Evolutionary conservation across 257 asterid species (phyloP).

Genomic region (Gentiana macrophylla): DNA sequence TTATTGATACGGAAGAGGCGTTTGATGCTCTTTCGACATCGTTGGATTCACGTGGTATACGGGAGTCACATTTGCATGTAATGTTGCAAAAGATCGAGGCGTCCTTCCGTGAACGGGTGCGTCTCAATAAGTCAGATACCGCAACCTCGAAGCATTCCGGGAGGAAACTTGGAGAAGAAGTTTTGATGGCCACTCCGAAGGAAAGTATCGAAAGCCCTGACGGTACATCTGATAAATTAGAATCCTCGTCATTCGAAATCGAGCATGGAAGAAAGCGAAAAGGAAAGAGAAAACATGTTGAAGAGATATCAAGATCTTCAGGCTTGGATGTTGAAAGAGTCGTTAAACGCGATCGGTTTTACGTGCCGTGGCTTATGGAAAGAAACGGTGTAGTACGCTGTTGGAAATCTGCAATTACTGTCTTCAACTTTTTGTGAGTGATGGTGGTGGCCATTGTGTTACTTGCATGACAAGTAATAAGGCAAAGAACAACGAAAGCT

Average conservation of each 20-base stretch:
- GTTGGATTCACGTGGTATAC: constrained; percentile 80
- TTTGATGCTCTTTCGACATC: constrained; percentile 65
- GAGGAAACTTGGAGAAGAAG: constrained; percentile 24
- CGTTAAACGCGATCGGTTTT: constrained; percentile 43
- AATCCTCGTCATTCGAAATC: constrained; percentile 56
- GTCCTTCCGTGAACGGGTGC: constrained; percentile 57
- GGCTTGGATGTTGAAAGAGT: constrained; percentile 85
- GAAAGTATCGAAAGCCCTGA: constrained; percentile 43
- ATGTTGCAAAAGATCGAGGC: constrained; percentile 82
- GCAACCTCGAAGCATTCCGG: constrained; percentile 9
- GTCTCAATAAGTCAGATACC: constrained; percentile 21
- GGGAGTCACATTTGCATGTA: constrained; percentile 93
- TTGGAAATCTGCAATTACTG: constrained; percentile 60
- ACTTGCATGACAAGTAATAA: constrained; percentile 26
- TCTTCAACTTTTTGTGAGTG: constrained; percentile 31
- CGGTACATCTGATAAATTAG: constrained; percentile 41
- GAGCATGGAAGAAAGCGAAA: constrained; percentile 55
- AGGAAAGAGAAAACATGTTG: constrained; percentile 38
- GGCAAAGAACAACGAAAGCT: constrained; percentile 16
- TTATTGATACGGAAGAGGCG: constrained; percentile 83
- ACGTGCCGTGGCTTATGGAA: constrained; percentile 43
- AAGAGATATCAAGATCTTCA: constrained; percentile 60
- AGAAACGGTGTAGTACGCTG: constrained; percentile 45
- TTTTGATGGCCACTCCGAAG: constrained; percentile 25
- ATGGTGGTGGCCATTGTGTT: constrained; percentile 34